Evolutionary conservation across 208 protist species (phyloP).

Genomic region (Acanthamoeba culbertsoni): DNA sequence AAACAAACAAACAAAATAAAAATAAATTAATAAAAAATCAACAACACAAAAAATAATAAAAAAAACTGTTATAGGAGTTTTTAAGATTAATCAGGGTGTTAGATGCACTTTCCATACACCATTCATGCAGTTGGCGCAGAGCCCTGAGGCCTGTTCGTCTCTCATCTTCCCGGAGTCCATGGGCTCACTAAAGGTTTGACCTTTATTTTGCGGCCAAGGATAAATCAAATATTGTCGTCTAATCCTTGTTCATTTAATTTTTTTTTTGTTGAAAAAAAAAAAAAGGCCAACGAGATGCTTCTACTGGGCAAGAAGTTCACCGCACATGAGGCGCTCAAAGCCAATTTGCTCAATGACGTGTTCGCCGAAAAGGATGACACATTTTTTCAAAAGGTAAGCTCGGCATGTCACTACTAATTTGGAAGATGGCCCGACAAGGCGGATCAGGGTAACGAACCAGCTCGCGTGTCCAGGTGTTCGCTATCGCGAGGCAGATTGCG

Average conservation of each 20-base stretch:
- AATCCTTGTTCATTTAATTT: too few relatives aligned
- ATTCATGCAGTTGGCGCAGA: constrained; percentile 55
- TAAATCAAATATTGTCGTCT: too few relatives aligned
- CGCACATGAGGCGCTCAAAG: background rate
- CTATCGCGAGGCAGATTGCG: background rate
- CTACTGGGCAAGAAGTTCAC: constrained; percentile 49
- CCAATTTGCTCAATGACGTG: constrained; percentile 37
- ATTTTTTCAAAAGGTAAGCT: background rate
- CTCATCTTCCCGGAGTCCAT: constrained; percentile 46
- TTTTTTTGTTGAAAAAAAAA: too few relatives aligned
- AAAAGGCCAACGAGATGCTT: constrained; percentile 44
- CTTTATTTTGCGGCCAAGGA: too few relatives aligned
- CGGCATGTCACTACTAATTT: too few relatives aligned
- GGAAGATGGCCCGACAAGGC: too few relatives aligned
- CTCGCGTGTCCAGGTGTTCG: background rate
- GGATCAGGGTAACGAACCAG: too few relatives aligned
- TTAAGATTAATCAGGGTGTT: background rate
- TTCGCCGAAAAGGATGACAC: background rate
- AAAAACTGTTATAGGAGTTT: background rate
- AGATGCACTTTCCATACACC: constrained; percentile 50
- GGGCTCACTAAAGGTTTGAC: constrained; percentile 4
- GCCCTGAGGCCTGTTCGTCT: constrained; percentile 54
- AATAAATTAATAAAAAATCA: too few relatives aligned
- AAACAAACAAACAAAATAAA: too few relatives aligned
- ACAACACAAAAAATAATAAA: background rate